These are phyloP conservation scores for Moesziomyces globuligerus DNA, from an alignment of 1,284 basidiomycete species.

Conservation along the genomic window DNA sequence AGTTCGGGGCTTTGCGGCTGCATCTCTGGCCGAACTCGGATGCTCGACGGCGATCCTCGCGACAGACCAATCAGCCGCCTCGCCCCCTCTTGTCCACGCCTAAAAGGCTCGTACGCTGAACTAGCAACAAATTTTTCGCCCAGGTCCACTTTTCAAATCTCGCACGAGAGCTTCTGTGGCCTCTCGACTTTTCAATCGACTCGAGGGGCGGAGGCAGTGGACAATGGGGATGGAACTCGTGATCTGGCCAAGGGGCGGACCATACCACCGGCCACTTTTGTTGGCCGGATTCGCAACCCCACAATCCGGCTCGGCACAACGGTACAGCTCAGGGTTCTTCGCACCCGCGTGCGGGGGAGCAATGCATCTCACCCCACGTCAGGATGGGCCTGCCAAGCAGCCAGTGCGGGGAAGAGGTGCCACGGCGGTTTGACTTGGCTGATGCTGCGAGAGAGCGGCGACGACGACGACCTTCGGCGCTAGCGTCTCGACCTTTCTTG, in stretches of 20 bases:
- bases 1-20: conserved; percentile 13
- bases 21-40: conserved; percentile 28
- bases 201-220: too few relatives aligned
- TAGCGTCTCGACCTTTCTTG: background rate
- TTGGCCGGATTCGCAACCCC: background rate
- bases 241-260: background rate
- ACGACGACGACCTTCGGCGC: conserved; percentile 3
- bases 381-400: background rate
- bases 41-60: conserved; percentile 11
- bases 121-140: conserved; percentile 1
- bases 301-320: background rate
- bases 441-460: background rate
- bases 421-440: background rate
- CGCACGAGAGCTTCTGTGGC: conserved; percentile 4
- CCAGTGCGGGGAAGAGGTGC: background rate
- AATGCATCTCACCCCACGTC: background rate
- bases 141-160: background rate
- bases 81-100: too few relatives aligned
- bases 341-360: background rate
- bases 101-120: too few relatives aligned
- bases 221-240: too few relatives aligned
- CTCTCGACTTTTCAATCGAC: background rate
- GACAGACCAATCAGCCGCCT: too few relatives aligned
- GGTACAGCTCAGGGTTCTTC: background rate
- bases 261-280: background rate